Base-by-base conservation (phyloP, 2,329 filamentous ascomycete species). In the Fusarium coffeatum region DNA sequence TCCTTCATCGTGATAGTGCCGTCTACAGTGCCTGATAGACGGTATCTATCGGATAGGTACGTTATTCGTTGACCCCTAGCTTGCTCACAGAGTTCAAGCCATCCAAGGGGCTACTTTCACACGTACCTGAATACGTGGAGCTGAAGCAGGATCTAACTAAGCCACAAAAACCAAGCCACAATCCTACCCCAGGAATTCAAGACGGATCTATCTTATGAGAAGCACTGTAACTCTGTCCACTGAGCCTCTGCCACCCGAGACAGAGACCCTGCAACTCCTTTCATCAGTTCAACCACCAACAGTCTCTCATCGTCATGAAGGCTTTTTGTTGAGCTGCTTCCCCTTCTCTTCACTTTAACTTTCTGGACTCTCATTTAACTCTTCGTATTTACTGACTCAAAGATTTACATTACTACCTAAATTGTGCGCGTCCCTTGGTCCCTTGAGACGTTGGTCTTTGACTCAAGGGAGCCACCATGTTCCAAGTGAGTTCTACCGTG, bases 401-500 rank as follows among this genome's bases (percentile, higher is more conserved):
- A 43, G 37, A 61, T 51, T 59, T 18, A 22, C 37, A 48, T 9
- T 48, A 12, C 53, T 59, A 40, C 37, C 32, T 46, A 20, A 66
- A 45, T 42, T 68, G 50, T 41, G 46, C 60, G 64, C 64, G 59
- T 69, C 68, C 64, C 68, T 71, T 66, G 64, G 68, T 50, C 61
- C 59, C 53, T 18, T 27, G 45, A 71, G 68, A 68, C 64, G 53
- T 45, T 55, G 68, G 63, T 66, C 61, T 55, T 58, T 56, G 69
- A 66, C 64, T 59, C 55, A 63, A 71, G 69, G 68, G 65, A 68
- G 68, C 56, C 51, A 63, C 55, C 68, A 78, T 78, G 77, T 78
- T 78, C 55, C 77, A 79, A 69, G 77, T 79, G 28, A 66, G 77
- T 74, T 47, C 41, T 41, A 25, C 23, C 28, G 23, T 50, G 46